Conservation (phyloP, 768 basidiomycete species). For the Leucocoprinus leucothites region DNA sequence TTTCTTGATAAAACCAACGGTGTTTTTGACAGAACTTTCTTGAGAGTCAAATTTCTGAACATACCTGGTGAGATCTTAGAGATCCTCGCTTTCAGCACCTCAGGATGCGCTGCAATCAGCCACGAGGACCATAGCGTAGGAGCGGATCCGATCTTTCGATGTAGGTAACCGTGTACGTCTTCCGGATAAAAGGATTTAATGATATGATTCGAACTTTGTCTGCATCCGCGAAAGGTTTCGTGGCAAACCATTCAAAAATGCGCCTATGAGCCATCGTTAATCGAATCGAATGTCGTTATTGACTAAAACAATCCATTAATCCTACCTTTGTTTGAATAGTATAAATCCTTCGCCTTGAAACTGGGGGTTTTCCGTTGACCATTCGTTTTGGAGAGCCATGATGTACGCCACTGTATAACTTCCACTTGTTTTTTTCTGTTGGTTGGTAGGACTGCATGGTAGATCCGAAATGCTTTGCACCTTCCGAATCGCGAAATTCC, state of each 20-base stretch:
- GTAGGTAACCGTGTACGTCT: no score
- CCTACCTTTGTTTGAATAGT: no score
- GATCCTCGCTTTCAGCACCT: constrained; percentile 46
- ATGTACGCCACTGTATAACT: constrained; percentile 96
- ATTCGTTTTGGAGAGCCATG: constrained; percentile 86
- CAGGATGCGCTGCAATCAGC: constrained; percentile 84
- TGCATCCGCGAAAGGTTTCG: constrained; percentile 69
- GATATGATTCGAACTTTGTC: constrained; percentile 84
- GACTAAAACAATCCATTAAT: constrained; percentile 39
- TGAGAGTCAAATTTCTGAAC: constrained; percentile 64
- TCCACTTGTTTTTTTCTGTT: constrained; percentile 56
- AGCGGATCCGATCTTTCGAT: background rate
- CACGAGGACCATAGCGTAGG: constrained; percentile 97
- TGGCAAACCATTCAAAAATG: constrained; percentile 92
- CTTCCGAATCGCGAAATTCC: constrained; percentile 91
- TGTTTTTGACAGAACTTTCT: constrained; percentile 51
- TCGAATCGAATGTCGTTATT: constrained; percentile 80
- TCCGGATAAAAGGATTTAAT: no score
- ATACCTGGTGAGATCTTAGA: constrained; percentile 57
- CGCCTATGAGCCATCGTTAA: constrained; percentile 85
- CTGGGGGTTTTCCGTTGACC: constrained; percentile 58
- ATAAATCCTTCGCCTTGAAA: constrained; percentile 58
- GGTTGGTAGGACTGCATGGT: no score
- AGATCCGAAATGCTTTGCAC: constrained; percentile 31
- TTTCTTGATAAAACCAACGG: constrained; percentile 72